Percentiles rank a stretch among this genome's conserved stretches.
Conservation (phyloP, 140 eudicot genomes). For the Oenanthe javanica region DNA sequence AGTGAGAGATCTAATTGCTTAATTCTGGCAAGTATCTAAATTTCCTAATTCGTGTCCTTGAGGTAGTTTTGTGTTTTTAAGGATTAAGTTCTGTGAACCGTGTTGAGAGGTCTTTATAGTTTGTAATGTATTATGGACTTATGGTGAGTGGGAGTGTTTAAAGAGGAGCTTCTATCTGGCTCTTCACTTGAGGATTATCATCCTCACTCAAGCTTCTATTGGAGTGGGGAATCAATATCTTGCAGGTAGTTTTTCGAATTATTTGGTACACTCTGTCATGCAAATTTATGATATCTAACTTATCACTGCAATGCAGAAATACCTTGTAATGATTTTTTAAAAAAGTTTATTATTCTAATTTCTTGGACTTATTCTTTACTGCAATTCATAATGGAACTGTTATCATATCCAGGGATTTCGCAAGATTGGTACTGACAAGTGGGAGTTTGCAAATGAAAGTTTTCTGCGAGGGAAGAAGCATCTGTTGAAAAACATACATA, state of each 20-base stretch:
- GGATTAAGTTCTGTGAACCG: not conserved
- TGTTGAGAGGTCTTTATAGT: not conserved
- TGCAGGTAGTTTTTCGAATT: conserved; percentile 27
- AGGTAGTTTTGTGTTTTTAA: not conserved
- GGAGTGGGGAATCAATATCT: conserved; percentile 23
- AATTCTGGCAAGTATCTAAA: not conserved
- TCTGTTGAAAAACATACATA: conserved; percentile 62
- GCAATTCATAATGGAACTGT: conserved; percentile 8
- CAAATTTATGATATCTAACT: conserved; percentile 5
- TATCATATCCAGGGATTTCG: conserved; percentile 74
- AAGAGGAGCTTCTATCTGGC: conserved; percentile 17
- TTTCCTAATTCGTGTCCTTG: not conserved
- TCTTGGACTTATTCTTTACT: conserved; percentile 1
- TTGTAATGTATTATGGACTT: not conserved
- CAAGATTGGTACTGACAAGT: conserved; percentile 73
- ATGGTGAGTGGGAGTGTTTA: not conserved
- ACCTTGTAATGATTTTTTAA: not conserved
- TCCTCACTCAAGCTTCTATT: conserved; percentile 13
- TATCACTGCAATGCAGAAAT: conserved; percentile 5
- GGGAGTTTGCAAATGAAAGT: conserved; percentile 80
- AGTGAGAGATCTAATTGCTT: not conserved
- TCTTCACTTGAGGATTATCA: conserved; percentile 3
- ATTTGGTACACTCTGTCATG: conserved; percentile 6
- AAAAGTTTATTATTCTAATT: not conserved
- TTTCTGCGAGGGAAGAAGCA: conserved; percentile 68